Conservation (phyloP, 2,329 filamentous ascomycete species). For the Colletotrichum gigasporum region DNA sequence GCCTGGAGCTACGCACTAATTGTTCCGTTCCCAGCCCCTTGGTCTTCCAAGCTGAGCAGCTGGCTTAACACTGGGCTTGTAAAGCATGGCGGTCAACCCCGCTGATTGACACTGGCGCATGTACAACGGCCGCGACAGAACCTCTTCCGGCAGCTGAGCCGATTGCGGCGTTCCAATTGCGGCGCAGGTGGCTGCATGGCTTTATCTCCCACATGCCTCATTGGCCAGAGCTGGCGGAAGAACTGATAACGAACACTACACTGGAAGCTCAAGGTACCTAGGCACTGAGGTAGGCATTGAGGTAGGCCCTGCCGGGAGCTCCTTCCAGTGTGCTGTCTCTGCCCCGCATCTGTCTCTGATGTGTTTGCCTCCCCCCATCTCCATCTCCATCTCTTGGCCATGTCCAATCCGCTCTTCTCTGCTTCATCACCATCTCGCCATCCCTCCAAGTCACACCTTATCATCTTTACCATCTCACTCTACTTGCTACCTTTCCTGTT, state of each 20-base stretch:
- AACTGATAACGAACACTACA: constrained; percentile 16
- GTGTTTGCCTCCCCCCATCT: not conserved
- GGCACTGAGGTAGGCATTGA: too few species aligned
- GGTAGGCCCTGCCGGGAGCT: not conserved
- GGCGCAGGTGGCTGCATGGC: not conserved
- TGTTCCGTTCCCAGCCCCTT: not conserved
- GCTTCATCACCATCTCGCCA: not conserved
- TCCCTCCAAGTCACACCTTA: not conserved
- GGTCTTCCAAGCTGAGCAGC: too few species aligned
- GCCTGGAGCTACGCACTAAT: not conserved
- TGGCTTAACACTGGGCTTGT: too few species aligned
- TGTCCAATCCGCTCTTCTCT: not conserved
- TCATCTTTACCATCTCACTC: not conserved
- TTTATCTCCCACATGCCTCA: not conserved
- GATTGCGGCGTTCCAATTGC: constrained; percentile 9
- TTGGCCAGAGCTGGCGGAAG: not conserved
- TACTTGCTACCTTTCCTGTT: not conserved
- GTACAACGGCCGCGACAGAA: constrained; percentile 9
- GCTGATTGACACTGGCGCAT: constrained; percentile 16
- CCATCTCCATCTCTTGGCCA: not conserved
- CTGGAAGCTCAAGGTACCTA: too few species aligned
- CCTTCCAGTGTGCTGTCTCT: not conserved
- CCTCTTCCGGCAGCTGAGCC: constrained; percentile 5
- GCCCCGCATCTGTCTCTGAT: constrained; percentile 1
- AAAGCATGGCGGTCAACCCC: not conserved